Evolutionary conservation across 805 yeast genomes (phyloP).

Genomic region (Vanderwaltozyma verrucispora): DNA sequence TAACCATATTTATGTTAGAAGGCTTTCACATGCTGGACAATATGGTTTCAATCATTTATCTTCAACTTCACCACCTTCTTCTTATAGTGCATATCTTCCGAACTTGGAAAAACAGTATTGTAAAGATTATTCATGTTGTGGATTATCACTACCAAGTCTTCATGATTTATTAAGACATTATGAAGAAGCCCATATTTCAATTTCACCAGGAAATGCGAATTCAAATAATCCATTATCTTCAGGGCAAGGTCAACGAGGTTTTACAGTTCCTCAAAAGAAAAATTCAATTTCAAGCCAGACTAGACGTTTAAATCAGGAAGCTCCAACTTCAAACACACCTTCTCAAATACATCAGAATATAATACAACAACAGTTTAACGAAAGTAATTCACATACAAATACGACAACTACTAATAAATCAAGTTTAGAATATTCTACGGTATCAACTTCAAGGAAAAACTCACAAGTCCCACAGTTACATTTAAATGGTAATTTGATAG

Average conservation of each 20-base stretch:
- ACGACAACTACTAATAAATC: too few species aligned
- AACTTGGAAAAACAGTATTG: constrained; percentile 93
- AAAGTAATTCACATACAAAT: neutral
- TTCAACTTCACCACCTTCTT: constrained; percentile 12
- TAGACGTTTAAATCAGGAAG: neutral
- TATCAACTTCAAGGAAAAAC: neutral
- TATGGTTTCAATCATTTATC: neutral
- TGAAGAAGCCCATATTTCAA: constrained; percentile 86
- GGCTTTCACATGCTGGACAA: constrained; percentile 1
- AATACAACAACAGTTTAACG: constrained; percentile 1
- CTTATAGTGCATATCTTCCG: constrained; percentile 71
- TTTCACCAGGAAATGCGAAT: constrained; percentile 25
- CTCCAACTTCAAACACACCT: neutral
- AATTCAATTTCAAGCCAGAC: neutral
- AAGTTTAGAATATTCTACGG: neutral
- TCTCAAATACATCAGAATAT: neutral
- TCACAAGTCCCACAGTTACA: constrained; percentile 7
- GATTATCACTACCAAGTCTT: constrained; percentile 79
- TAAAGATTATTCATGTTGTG: constrained; percentile 94
- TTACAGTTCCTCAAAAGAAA: neutral
- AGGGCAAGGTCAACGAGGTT: neutral
- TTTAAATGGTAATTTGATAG: constrained; percentile 48
- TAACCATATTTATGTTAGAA: neutral
- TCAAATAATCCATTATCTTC: neutral
- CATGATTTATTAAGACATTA: constrained; percentile 92